Evolutionary conservation across 1,284 basidiomycete species (phyloP), one percentile per base, ranked within the genome.

Genomic region (Ustilago trichophora): DNA sequence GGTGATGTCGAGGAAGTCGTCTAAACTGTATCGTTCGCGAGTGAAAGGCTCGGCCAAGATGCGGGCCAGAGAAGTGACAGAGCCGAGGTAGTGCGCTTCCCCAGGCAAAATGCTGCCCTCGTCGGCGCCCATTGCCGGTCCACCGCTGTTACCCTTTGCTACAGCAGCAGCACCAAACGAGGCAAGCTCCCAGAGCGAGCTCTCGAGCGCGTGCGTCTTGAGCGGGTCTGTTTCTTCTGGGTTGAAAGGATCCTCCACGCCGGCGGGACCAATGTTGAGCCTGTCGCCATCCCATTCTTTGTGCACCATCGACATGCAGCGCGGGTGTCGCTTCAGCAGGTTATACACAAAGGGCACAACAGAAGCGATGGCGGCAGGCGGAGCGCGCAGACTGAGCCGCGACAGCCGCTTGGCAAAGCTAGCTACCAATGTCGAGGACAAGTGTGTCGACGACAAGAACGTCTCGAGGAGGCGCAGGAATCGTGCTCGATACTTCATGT

Each of bases 1-100:
- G 0, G 92, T 92, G 81, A 98, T 93, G 83, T 98, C 96, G 76
- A 98, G 82, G 81, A 98, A 98, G 81, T 98, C 96, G 73, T 98
- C 96, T 86, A 97, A 87, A 24, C 87, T 85, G 82, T 94, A 98
- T 24, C 86, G 86, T 11, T 90, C 91, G 77, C 94, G 94, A 8
- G 92, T 97, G 82, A 98, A 98, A 2, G 91, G 90, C 79, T 96
- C 93, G 11, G 87, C 86, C 65, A 98, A 91, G 49, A 98, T 89
- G 72, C 90, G 89, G 15, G 88, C 89, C 47, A 98, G 83, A 0
- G 92, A 92, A 9, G 91, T 88, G 9, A 96, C 89, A 1, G 88
- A 87, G 2, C 90, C 84, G 53, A 95, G 88, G 79, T 97, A 98
- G 82, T 98, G 95, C 15, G 85, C 83, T 69, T 87, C 66, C 16